Conservation (phyloP, 495 filamentous ascomycete species). For the Annulohypoxylon moriforme region DNA sequence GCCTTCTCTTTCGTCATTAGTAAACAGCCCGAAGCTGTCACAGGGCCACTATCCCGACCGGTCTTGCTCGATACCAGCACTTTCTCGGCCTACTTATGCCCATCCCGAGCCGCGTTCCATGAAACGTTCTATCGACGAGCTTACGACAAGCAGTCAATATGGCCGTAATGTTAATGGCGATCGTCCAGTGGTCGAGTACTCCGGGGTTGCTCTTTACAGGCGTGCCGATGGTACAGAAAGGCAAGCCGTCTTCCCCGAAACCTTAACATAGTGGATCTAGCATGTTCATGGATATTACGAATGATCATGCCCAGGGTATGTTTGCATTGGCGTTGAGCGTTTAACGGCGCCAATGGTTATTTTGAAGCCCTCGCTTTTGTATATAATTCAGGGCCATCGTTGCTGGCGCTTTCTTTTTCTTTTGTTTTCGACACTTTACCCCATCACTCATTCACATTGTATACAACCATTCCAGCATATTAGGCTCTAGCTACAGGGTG, state of each 20-base stretch:
- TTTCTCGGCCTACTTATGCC: slow-evolving; percentile 36
- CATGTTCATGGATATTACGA: slow-evolving; percentile 38
- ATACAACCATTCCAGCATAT: slow-evolving; percentile 29
- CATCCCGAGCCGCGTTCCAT: slow-evolving; percentile 41
- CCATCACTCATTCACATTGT: slow-evolving; percentile 30
- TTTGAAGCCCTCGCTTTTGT: slow-evolving; percentile 26
- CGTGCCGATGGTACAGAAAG: slow-evolving; percentile 44
- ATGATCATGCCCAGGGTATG: slow-evolving; percentile 23
- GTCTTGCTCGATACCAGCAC: slow-evolving; percentile 39
- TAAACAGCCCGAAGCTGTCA: slow-evolving; percentile 39
- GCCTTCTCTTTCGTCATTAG: slow-evolving; percentile 38
- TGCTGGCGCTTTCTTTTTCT: slow-evolving; percentile 2
- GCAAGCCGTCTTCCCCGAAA: slow-evolving; percentile 30
- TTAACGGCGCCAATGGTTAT: slow-evolving; percentile 24
- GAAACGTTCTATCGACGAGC: slow-evolving; percentile 48
- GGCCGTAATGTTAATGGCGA: slow-evolving; percentile 45
- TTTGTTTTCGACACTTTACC: slow-evolving; percentile 5
- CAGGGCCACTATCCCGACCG: slow-evolving; percentile 33
- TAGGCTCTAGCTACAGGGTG: neutral
- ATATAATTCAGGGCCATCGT: slow-evolving; percentile 27
- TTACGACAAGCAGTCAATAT: slow-evolving; percentile 40
- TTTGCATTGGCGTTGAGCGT: slow-evolving; percentile 34
- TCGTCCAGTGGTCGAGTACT: slow-evolving; percentile 40
- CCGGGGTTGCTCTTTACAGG: slow-evolving; percentile 37
- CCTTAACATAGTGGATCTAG: slow-evolving; percentile 31